Evolutionary conservation across 331 rosid species (phyloP).

Genomic region (Quercus phellos): DNA sequence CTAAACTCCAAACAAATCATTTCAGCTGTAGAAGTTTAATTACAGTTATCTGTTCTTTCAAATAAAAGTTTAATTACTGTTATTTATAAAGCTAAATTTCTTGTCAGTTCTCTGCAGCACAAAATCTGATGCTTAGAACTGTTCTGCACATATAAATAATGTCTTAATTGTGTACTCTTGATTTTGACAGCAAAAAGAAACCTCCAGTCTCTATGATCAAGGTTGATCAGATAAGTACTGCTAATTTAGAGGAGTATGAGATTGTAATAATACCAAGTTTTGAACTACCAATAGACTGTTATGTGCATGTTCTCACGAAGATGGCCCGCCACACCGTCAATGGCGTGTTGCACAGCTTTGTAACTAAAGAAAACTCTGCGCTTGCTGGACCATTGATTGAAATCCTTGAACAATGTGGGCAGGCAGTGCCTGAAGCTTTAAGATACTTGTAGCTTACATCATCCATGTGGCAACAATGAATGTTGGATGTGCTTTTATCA

Average conservation of each 20-base stretch:
- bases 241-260: constrained; percentile 45
- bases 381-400: constrained; percentile 42
- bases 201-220: constrained; percentile 33
- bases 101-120: background rate
- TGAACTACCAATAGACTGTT: constrained; percentile 39
- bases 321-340: constrained; percentile 57
- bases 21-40: background rate
- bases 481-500: background rate
- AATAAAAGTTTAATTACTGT: background rate
- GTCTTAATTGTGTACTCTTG: constrained; percentile 28
- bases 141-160: background rate
- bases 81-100: background rate
- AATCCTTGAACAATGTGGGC: constrained; percentile 57
- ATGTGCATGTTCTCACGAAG: constrained; percentile 41
- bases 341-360: constrained; percentile 50
- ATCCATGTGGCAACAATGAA: constrained; percentile 30
- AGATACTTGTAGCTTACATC: constrained; percentile 34
- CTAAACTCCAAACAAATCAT: too few species aligned
- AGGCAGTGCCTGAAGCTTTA: constrained; percentile 52
- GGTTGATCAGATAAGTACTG: constrained; percentile 30
- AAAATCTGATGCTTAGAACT: background rate
- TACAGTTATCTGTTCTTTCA: background rate
- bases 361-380: constrained; percentile 38
- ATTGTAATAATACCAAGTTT: constrained; percentile 41
- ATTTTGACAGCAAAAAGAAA: constrained; percentile 17